Evolutionary conservation across 495 filamentous ascomycete species (phyloP).

Genomic region (Aspergillus asperescens): DNA sequence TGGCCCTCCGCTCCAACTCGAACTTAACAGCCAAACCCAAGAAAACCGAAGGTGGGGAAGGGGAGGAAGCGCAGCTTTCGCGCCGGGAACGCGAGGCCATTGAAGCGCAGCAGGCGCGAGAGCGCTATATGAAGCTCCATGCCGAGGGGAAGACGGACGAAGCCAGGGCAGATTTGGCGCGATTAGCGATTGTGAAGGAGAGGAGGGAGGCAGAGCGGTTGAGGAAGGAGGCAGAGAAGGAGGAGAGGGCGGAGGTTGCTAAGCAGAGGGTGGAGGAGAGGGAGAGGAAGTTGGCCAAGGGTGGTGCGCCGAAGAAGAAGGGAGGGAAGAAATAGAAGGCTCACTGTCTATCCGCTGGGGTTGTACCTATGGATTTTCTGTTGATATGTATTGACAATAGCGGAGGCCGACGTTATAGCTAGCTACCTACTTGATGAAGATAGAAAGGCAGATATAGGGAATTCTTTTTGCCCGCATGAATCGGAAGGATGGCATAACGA

Average conservation of each 20-base stretch:
- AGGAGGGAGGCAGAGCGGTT: conserved; percentile 78
- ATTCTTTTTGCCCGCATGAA: too few relatives aligned
- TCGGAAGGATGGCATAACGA: background rate
- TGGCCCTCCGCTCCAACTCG: conserved; percentile 75
- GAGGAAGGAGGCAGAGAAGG: conserved; percentile 75
- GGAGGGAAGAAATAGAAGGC: background rate
- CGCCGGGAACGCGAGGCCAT: conserved; percentile 84
- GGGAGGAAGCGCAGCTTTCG: conserved; percentile 52
- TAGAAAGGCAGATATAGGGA: too few relatives aligned
- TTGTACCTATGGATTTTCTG: too few relatives aligned
- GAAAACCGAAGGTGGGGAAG: conserved; percentile 36
- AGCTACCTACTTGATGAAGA: background rate
- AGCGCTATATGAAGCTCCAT: conserved; percentile 89
- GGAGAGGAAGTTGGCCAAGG: conserved; percentile 36
- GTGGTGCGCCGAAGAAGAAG: conserved; percentile 39
- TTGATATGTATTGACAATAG: too few relatives aligned
- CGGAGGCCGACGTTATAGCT: too few relatives aligned
- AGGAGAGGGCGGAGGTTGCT: conserved; percentile 61
- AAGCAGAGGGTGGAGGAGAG: conserved; percentile 39
- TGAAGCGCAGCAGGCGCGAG: conserved; percentile 80
- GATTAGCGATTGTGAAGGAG: conserved; percentile 74
- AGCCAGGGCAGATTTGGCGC: conserved; percentile 84
- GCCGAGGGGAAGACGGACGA: conserved; percentile 96
- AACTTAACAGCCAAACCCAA: conserved; percentile 75
- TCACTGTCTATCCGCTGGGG: too few relatives aligned